These are phyloP conservation scores for Amphibolis antarctica DNA, from an alignment of 106 monocot species.

Conservation along the genomic window DNA sequence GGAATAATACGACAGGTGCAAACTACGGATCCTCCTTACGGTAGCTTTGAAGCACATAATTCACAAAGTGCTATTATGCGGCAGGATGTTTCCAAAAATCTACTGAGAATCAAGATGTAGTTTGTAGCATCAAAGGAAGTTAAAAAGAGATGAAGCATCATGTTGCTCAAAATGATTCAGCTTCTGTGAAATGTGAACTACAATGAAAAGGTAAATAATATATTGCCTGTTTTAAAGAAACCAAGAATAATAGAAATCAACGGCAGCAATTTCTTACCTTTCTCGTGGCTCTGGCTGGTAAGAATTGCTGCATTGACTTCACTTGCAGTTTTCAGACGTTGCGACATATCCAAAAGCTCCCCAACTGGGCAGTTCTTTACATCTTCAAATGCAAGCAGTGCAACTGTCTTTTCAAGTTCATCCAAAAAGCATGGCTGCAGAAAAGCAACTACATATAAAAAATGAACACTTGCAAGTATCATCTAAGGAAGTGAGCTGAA, in stretches of 20 bases:
- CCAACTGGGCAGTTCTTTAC: slow-evolving; percentile 71
- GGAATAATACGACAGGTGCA: no score
- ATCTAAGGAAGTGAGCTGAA: not conserved
- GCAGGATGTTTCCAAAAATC: no score
- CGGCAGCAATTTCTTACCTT: slow-evolving; percentile 34
- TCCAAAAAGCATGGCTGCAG: slow-evolving; percentile 72
- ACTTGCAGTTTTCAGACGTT: slow-evolving; percentile 87
- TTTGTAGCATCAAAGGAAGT: not conserved
- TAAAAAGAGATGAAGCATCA: not conserved
- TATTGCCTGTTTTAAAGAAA: not conserved
- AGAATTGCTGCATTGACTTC: slow-evolving; percentile 97
- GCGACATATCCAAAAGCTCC: slow-evolving; percentile 84
- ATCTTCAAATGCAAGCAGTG: slow-evolving; percentile 86
- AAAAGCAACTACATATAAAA: not conserved
- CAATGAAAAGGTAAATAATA: not conserved
- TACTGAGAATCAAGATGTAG: not conserved
- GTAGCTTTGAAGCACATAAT: not conserved
- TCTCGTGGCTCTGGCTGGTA: slow-evolving; percentile 92
- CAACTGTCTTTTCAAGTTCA: slow-evolving; percentile 86
- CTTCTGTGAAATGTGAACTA: not conserved
- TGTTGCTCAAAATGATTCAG: not conserved
- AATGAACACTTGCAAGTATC: not conserved
- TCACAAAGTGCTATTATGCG: no score
- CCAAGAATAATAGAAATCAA: not conserved
- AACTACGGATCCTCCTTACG: no score